Percentiles rank a stretch among this genome's conserved stretches.
Conservation (phyloP, 2,329 filamentous ascomycete genomes). For the Stemphylium lycopersici region DNA sequence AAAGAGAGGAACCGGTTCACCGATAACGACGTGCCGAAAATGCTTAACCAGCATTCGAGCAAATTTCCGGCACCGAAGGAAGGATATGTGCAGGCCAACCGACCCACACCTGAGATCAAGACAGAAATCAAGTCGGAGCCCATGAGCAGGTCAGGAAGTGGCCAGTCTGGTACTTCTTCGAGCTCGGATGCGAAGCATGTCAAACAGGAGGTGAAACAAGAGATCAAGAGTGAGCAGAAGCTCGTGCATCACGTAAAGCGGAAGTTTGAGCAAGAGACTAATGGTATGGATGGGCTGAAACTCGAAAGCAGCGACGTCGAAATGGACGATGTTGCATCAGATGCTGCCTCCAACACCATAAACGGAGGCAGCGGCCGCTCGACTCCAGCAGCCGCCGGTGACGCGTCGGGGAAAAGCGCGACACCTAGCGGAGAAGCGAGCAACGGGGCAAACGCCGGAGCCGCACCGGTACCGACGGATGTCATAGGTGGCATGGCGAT, state of each 20-base stretch:
- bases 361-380: slow-evolving; percentile 36
- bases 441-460: slow-evolving; percentile 11
- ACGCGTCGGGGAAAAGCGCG: slow-evolving; percentile 22
- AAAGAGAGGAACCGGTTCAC: slow-evolving; percentile 77
- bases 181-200: slow-evolving; percentile 13
- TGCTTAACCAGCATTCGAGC: slow-evolving; percentile 61
- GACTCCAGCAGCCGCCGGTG: slow-evolving; percentile 29
- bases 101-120: slow-evolving; percentile 28
- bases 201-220: slow-evolving; percentile 29
- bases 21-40: slow-evolving; percentile 63
- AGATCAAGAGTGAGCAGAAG: slow-evolving; percentile 57
- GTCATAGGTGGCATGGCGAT: slow-evolving; percentile 34
- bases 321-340: slow-evolving; percentile 37
- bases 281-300: slow-evolving; percentile 68
- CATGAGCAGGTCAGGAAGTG: slow-evolving; percentile 31
- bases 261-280: slow-evolving; percentile 69
- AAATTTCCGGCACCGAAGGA: slow-evolving; percentile 45
- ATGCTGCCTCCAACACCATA: slow-evolving; percentile 27
- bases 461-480: slow-evolving; percentile 12
- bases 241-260: slow-evolving; percentile 79
- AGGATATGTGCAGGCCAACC: slow-evolving; percentile 28
- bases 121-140: slow-evolving; percentile 30
- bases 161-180: slow-evolving; percentile 24
- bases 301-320: slow-evolving; percentile 39
- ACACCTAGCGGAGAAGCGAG: slow-evolving; percentile 20